phyloP scores from a whole-genome alignment of 2,329 filamentous ascomycete species.

The Aspergillus niger region DNA sequence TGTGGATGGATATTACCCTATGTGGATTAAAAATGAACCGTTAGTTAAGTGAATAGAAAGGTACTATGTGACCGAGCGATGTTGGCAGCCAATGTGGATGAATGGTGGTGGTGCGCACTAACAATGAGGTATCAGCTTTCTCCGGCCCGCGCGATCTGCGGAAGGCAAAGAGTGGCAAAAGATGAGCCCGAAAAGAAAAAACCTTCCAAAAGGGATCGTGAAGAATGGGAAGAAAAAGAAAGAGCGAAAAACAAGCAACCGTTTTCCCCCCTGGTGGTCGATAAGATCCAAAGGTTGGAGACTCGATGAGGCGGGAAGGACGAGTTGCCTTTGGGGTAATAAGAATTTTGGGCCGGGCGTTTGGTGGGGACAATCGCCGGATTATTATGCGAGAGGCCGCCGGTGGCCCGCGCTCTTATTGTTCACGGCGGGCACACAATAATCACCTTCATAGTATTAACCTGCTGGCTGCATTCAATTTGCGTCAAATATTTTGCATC shows the following conservation, averaged over 20 bases:
- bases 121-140: conserved; percentile 18
- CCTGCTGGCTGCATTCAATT: no score
- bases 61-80: not conserved
- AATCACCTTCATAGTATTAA: not conserved
- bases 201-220: conserved; percentile 4
- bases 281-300: conserved; percentile 18
- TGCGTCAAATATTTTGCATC: no score
- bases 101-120: conserved; percentile 16
- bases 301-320: conserved; percentile 13
- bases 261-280: conserved; percentile 18
- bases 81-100: not conserved
- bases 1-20: no score
- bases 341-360: conserved; percentile 26
- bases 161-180: conserved; percentile 16
- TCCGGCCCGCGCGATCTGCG: conserved; percentile 16
- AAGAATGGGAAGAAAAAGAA: conserved; percentile 2
- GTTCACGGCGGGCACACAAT: not conserved
- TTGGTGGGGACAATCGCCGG: conserved; percentile 22
- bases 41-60: not conserved
- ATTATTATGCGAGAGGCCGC: conserved; percentile 10
- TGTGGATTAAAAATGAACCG: no score
- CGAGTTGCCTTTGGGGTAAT: conserved; percentile 16
- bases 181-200: not conserved
- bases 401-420: not conserved
- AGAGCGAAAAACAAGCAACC: conserved; percentile 10